Base-by-base conservation (phyloP, 768 basidiomycete species). In the Cystofilobasidium ferigula region DNA sequence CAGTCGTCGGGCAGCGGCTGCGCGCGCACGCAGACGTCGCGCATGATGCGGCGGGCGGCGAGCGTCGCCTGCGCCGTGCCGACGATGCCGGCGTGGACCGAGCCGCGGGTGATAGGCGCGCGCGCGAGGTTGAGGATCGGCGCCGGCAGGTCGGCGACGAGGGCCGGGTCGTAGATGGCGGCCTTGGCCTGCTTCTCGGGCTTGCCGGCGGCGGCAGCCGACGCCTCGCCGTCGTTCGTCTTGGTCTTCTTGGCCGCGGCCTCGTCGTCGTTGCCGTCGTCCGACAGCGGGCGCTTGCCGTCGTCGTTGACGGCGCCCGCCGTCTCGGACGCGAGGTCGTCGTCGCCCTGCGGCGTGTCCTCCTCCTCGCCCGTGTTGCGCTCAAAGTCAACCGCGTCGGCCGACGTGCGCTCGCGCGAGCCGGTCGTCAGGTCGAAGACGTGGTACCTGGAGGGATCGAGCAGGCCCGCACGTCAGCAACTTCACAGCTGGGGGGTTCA, bases 1-100 rank as follows among this genome's bases (percentile, higher is more conserved):
- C 61, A 62, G 48, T 62, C 48, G 28, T 62, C 61, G 8, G 61
- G 61, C 35, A 62, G 48, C 5, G 12, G 13, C 48, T 51, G 30
- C 4, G 16, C 48, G 24, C 30, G 24, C 43, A 22, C 47, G 47
- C 48, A 62, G 43, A 62, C 61, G 43, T 47, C 61, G 35, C 48
- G 35, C 61, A 62, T 26, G 35, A 62, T 34, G 24, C 48, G 43
- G 9, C 61, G 35, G 34, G 61, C 61, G 26, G 61, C 61, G 45
- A 62, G 61, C 24, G 47, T 43, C 5, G 35, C 43, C 32, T 34
- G 35, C 22, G 45, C 43, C 35, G 24, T 62, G 36, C 61, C 61
- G 36, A 62, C 61, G 14, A 62, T 53, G 30, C 48, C 48, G 30
- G 61, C 28, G 16, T 28, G 24, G 32, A n/a, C 32, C 30, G 61